Evolutionary conservation across 1,284 basidiomycete genomes (phyloP).

Genomic region (Ceratobasidium sp.): DNA sequence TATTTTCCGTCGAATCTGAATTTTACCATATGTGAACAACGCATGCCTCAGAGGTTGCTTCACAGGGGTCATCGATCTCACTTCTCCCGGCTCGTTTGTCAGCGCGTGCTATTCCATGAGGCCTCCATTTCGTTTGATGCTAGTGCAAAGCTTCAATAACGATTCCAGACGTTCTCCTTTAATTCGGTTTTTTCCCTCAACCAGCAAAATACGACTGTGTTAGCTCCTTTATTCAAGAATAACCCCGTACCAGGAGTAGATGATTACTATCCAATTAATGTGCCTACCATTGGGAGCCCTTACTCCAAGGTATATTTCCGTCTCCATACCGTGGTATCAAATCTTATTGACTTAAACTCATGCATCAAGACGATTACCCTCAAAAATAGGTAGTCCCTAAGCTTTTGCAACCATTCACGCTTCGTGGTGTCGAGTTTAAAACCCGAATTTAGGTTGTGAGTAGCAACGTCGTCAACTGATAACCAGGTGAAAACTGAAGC

Average conservation of each 20-base stretch:
- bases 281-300: slow-evolving; percentile 63
- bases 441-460: slow-evolving; percentile 70
- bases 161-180: too few species aligned
- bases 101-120: too few species aligned
- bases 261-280: slow-evolving; percentile 67
- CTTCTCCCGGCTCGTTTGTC: too few species aligned
- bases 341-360: neutral
- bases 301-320: slow-evolving; percentile 50
- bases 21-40: too few species aligned
- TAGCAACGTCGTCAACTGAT: neutral
- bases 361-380: slow-evolving; percentile 52
- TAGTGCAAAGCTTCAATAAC: too few species aligned
- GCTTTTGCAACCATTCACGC: slow-evolving; percentile 71
- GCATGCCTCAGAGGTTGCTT: too few species aligned
- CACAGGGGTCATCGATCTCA: too few species aligned
- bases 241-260: neutral
- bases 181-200: too few species aligned
- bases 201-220: too few species aligned
- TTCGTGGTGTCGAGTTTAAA: slow-evolving; percentile 70
- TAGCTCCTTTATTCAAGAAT: slow-evolving; percentile 3
- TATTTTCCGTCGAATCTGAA: too few species aligned
- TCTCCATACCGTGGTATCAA: too few species aligned
- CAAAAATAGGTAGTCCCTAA: slow-evolving; percentile 59
- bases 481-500: neutral
- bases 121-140: too few species aligned